Base-by-base conservation (phyloP, 2,329 filamentous ascomycete species). In the Colletotrichum musae region DNA sequence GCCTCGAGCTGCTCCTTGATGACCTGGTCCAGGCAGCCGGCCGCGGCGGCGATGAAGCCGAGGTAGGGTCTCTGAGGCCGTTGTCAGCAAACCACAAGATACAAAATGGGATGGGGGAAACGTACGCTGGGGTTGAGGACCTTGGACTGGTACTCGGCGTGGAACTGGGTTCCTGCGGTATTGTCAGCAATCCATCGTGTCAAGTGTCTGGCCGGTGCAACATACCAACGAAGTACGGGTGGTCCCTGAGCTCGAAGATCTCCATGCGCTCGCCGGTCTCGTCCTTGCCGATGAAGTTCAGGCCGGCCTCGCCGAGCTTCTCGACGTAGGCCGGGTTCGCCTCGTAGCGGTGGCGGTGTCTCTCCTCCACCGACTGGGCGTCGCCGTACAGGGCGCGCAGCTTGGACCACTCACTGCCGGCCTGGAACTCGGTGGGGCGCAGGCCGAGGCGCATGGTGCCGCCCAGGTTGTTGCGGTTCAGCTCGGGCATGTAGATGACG, bases 401-500 rank as follows among this genome's bases (percentile, higher is more conserved):
- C 73, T 91, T 91, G 66, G 90, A 93, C 93, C 93, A 96, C 75
- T 95, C 92, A 52, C 87, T 93, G 62, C 88, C 89, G 1, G 86
- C 78, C 79, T 96, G 92, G 87, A 97, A 97, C 72, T 91, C 81
- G 0, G 92, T 93, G 15, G 91, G 86, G 26, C 93, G 91, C 26
- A 91, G 87, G 67, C 94, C 94, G 1, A 97, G 89, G 70, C 94
- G 88, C 94, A 97, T 97, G 1, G 93, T 97, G 21, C 93, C 94
- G 62, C 94, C 94, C 80, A 95, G 87, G 71, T 92, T 91, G n/a
- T 85, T 86, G 77, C 91, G 89, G 81, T 92, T 88, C 73, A 93
- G 88, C 75, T 98, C 95, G 2, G 95, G 95, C 96, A 98, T 99
- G 82, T 93, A 95, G 74, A 98, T 88, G 73, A 99, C 90, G 32